Evolutionary conservation across 257 asterid species (phyloP).

Genomic region (Cinchona pubescens): DNA sequence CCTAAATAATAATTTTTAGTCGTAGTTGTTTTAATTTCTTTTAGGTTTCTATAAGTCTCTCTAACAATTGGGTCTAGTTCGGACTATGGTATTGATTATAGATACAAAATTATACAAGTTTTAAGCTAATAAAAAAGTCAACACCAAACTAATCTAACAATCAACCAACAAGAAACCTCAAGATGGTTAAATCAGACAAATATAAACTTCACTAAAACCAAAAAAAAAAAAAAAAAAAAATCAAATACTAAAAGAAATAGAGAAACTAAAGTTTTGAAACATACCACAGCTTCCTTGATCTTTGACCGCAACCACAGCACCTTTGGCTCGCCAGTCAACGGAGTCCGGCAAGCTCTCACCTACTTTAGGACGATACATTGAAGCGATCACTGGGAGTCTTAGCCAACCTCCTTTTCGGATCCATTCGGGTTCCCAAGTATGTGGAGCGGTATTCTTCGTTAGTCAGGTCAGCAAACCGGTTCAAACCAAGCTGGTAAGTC

Average conservation of each 20-base stretch:
- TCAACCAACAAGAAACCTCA: background rate
- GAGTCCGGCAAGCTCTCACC: slow-evolving; percentile 68
- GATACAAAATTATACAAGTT: background rate
- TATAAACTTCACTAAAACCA: background rate
- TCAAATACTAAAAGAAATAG: background rate
- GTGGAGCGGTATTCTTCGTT: slow-evolving; percentile 61
- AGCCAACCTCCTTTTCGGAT: slow-evolving; percentile 30
- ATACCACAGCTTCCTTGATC: slow-evolving; percentile 86
- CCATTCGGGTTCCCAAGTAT: slow-evolving; percentile 46
- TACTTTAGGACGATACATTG: slow-evolving; percentile 34
- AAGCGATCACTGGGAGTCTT: slow-evolving; percentile 37
- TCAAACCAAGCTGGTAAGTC: slow-evolving; percentile 57
- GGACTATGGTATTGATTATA: no score
- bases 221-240: background rate
- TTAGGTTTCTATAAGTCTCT: background rate
- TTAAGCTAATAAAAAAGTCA: no score
- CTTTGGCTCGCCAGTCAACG: slow-evolving; percentile 76
- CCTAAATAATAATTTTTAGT: no score
- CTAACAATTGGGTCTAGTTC: no score
- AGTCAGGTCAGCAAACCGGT: slow-evolving; percentile 73
- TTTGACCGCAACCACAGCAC: slow-evolving; percentile 62
- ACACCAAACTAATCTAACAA: background rate
- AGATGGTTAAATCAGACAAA: background rate
- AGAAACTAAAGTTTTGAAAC: background rate
- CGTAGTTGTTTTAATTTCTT: background rate